phyloP scores from a whole-genome alignment of 2,329 filamentous ascomycete species.

The Eutypa lata region DNA sequence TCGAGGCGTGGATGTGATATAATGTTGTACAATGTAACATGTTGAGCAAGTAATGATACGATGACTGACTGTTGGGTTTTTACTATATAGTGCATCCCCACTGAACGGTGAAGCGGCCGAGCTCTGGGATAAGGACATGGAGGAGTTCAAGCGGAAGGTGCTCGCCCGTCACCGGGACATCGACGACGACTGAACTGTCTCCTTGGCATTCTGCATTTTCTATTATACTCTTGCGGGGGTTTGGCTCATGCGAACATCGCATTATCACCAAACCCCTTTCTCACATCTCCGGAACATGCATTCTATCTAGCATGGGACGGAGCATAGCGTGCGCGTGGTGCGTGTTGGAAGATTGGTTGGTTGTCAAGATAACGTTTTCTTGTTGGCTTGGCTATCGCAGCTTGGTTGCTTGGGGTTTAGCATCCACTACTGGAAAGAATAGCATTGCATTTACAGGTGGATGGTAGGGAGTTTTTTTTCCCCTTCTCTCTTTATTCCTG shows the following conservation, averaged over 20 bases:
- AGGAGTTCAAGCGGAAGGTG: constrained; percentile 81
- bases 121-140: constrained; percentile 86
- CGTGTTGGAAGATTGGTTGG: too few relatives aligned
- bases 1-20: too few relatives aligned
- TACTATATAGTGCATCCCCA: constrained; percentile 61
- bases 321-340: not conserved
- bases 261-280: too few relatives aligned
- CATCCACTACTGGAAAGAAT: not conserved
- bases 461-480: not conserved
- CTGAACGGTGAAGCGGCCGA: constrained; percentile 95
- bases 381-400: too few relatives aligned
- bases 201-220: constrained; percentile 3
- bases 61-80: too few relatives aligned
- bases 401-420: not conserved
- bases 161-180: constrained; percentile 60
- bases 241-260: constrained; percentile 5
- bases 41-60: too few relatives aligned
- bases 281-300: not conserved
- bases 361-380: too few relatives aligned
- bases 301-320: not conserved
- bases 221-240: too few relatives aligned
- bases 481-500: not conserved
- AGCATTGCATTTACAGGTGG: constrained; percentile 5
- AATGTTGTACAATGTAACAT: too few relatives aligned
- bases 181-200: constrained; percentile 54